These are phyloP conservation scores for Tubosaeta brunneosetosa DNA, from an alignment of 768 basidiomycete genomes.

Conservation along the genomic window DNA sequence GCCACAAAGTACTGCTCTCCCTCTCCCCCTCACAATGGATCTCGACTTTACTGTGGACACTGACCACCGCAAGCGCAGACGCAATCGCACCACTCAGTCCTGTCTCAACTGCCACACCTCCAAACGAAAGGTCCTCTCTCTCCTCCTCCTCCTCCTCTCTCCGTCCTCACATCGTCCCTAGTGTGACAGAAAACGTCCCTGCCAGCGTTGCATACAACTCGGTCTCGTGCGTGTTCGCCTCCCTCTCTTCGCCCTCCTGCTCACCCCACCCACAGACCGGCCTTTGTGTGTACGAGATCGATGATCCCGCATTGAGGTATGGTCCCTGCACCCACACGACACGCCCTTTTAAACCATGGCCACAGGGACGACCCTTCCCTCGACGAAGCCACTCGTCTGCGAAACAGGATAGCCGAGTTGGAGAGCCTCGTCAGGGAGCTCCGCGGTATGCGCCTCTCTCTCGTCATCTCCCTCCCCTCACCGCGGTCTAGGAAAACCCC, in stretches of 20 bases:
- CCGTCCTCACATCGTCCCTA: constrained; percentile 8
- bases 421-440: constrained; percentile 89
- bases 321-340: neutral
- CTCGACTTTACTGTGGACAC: constrained; percentile 69
- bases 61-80: constrained; percentile 76
- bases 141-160: constrained; percentile 2
- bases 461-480: constrained; percentile 5
- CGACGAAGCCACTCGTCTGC: constrained; percentile 82
- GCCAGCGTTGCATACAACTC: constrained; percentile 85
- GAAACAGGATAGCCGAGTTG: constrained; percentile 87
- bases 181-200: constrained; percentile 92
- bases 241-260: constrained; percentile 2
- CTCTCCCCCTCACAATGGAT: constrained; percentile 60
- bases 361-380: constrained; percentile 78
- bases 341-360: neutral
- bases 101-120: constrained; percentile 89
- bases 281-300: constrained; percentile 92
- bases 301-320: constrained; percentile 78
- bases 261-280: constrained; percentile 56
- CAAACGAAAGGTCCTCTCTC: constrained; percentile 71
- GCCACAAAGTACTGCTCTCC: constrained; percentile 41
- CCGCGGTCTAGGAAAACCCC: constrained; percentile 63
- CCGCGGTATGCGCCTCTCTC: constrained; percentile 48
- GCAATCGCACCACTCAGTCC: constrained; percentile 89
- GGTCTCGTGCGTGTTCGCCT: constrained; percentile 56